A percentile compares a stretch with the other conserved stretches of the same genome.
Evolutionary conservation across 306 rosid species (phyloP).

Genomic region (Urtica urens): DNA sequence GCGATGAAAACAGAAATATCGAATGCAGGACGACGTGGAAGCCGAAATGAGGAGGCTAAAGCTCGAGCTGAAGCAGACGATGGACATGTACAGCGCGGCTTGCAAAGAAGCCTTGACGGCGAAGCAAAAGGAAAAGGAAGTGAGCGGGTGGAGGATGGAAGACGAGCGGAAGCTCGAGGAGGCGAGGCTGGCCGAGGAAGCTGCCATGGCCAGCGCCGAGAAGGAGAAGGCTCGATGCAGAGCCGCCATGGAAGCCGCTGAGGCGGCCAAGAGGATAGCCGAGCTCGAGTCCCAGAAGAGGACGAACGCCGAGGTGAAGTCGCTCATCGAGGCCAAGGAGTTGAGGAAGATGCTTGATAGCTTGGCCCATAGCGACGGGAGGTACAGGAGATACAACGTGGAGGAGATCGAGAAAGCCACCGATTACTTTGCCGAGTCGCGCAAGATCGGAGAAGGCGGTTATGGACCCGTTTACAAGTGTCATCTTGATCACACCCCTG

Average conservation of each 20-base stretch:
- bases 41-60: conserved; percentile 75
- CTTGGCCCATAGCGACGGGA: conserved; percentile 41
- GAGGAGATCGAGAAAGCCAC: conserved; percentile 84
- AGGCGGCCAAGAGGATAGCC: conserved; percentile 71
- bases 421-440: conserved; percentile 38
- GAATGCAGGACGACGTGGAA: conserved; percentile 84
- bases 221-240: conserved; percentile 63
- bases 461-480: conserved; percentile 77
- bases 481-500: conserved; percentile 72
- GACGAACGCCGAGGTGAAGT: conserved; percentile 38
- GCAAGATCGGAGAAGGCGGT: conserved; percentile 88
- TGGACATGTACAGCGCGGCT: conserved; percentile 75
- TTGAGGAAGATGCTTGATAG: conserved; percentile 42
- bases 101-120: conserved; percentile 71
- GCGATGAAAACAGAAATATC: too few species aligned
- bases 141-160: conserved; percentile 39
- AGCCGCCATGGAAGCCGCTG: conserved; percentile 70
- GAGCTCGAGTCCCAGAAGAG: conserved; percentile 48
- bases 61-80: conserved; percentile 88
- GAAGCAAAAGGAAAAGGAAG: conserved; percentile 62
- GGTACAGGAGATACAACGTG: conserved; percentile 54
- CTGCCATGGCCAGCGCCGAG: conserved; percentile 62
- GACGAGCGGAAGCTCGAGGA: conserved; percentile 64
- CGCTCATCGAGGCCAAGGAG: conserved; percentile 60
- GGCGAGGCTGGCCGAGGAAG: conserved; percentile 52